A percentile compares a stretch with the other conserved stretches of the same genome.
Evolutionary conservation across 176 grass and related monocot genomes (phyloP).

Genomic region (Bothriochloa decipiens): DNA sequence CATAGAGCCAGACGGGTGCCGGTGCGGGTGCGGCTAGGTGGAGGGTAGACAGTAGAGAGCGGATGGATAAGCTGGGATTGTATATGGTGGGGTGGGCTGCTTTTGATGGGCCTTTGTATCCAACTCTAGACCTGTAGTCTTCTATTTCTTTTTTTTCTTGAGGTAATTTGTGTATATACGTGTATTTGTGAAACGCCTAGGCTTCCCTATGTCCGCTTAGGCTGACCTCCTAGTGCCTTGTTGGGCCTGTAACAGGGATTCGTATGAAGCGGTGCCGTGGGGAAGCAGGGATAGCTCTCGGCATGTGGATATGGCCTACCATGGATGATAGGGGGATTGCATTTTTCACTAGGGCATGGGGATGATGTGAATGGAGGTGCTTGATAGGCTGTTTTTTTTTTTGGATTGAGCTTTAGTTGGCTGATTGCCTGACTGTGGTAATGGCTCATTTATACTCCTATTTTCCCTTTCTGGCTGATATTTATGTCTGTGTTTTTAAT

Average conservation of each 20-base stretch:
- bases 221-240: too few relatives aligned
- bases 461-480: conserved; percentile 14
- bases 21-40: too few relatives aligned
- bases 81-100: too few relatives aligned
- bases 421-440: not conserved
- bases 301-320: not conserved
- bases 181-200: too few relatives aligned
- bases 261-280: not conserved
- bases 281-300: not conserved
- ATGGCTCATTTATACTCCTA: not conserved
- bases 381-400: not conserved
- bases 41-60: too few relatives aligned
- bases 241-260: not conserved
- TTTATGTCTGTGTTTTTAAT: not conserved
- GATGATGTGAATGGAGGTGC: not conserved
- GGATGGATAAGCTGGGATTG: too few relatives aligned
- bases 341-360: not conserved
- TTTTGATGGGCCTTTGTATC: too few relatives aligned
- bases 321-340: not conserved
- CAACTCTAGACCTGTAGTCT: too few relatives aligned
- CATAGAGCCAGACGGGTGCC: too few relatives aligned
- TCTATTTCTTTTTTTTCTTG: too few relatives aligned
- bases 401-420: conserved; percentile 2
- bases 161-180: too few relatives aligned
- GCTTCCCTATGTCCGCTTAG: too few relatives aligned